Percentiles rank a stretch among this genome's conserved stretches.
phyloP scores from a whole-genome alignment of 768 basidiomycete genomes.

The Sarcodon sp. region DNA sequence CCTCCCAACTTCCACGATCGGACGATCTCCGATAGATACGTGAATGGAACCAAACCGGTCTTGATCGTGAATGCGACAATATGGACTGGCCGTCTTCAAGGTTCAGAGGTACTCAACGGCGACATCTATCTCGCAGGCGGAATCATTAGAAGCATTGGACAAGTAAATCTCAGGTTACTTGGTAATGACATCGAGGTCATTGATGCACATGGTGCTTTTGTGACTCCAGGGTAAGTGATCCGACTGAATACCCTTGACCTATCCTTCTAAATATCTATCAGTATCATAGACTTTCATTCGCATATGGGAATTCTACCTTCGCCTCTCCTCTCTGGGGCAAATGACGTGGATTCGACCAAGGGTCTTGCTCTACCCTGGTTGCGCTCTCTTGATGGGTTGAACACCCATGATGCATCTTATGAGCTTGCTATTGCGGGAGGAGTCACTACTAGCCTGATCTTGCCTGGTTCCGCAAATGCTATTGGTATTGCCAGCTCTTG shows the following conservation, averaged over 20 bases:
- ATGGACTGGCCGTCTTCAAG: slow-evolving; percentile 60
- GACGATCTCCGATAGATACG: slow-evolving; percentile 39
- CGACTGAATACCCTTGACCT: neutral
- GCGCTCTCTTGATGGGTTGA: slow-evolving; percentile 57
- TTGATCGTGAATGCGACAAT: slow-evolving; percentile 60
- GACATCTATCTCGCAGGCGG: slow-evolving; percentile 55
- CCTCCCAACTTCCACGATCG: slow-evolving; percentile 18
- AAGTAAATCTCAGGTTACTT: slow-evolving; percentile 3
- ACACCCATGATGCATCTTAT: slow-evolving; percentile 59
- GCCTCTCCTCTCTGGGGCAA: slow-evolving; percentile 20
- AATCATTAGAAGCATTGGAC: slow-evolving; percentile 42
- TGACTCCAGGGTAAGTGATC: slow-evolving; percentile 32
- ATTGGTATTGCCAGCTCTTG: slow-evolving; percentile 28
- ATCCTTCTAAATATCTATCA: slow-evolving; percentile 3
- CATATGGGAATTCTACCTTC: slow-evolving; percentile 32
- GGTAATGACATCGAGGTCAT: slow-evolving; percentile 20
- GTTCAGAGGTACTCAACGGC: slow-evolving; percentile 41
- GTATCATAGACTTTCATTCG: slow-evolving; percentile 44
- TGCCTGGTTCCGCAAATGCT: slow-evolving; percentile 55
- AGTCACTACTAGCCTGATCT: slow-evolving; percentile 62
- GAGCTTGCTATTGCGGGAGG: slow-evolving; percentile 50
- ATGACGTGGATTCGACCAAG: slow-evolving; percentile 43
- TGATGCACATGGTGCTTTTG: slow-evolving; percentile 55
- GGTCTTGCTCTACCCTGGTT: slow-evolving; percentile 48
- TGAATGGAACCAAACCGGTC: slow-evolving; percentile 35